phyloP scores from a whole-genome alignment of 2,329 filamentous ascomycete genomes.

The Paecilomyces variotii region DNA sequence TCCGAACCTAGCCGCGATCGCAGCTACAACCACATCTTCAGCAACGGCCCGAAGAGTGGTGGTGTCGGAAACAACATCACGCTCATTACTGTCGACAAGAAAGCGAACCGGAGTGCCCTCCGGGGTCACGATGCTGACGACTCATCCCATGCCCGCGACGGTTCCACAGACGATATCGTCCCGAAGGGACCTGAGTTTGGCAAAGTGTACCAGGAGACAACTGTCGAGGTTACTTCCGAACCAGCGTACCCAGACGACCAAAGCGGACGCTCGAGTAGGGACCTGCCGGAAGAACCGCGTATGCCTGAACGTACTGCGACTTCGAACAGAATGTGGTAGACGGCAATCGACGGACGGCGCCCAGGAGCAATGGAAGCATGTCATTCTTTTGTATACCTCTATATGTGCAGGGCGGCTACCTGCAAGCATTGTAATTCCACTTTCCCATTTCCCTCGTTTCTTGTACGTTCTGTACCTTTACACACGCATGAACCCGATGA shows the following conservation, averaged over 20 bases:
- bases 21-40: conserved; percentile 24
- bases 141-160: conserved; percentile 31
- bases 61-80: conserved; percentile 25
- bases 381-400: not conserved
- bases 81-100: conserved; percentile 21
- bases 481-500: not conserved
- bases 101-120: conserved; percentile 13
- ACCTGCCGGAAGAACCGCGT: conserved; percentile 6
- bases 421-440: not conserved
- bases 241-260: conserved; percentile 20
- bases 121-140: conserved; percentile 9
- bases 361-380: not conserved
- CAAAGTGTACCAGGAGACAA: conserved; percentile 38
- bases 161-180: conserved; percentile 40
- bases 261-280: conserved; percentile 21
- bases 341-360: not conserved
- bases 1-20: conserved; percentile 36
- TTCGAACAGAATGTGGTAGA: not conserved
- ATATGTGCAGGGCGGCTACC: not conserved
- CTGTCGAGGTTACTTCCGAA: conserved; percentile 35
- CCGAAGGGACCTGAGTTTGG: conserved; percentile 26
- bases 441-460: not conserved
- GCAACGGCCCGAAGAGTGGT: conserved; percentile 19
- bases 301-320: not conserved
- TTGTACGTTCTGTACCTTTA: not conserved